These are phyloP conservation scores for Volvox carteri DNA, from an alignment of 163 green algal genomes.

Conservation along the genomic window DNA sequence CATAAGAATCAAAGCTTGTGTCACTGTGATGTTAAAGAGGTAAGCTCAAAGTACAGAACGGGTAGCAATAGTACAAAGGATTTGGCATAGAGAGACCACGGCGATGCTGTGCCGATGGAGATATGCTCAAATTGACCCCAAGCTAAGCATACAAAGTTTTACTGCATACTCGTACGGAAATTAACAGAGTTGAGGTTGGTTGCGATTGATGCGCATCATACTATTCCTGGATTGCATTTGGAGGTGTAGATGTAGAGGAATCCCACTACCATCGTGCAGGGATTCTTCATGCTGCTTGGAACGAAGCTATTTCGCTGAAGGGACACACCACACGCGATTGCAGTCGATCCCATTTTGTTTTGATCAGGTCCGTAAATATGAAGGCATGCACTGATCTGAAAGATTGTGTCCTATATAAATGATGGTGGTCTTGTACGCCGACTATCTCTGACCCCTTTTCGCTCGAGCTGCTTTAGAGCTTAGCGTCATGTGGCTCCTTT, in stretches of 20 bases:
- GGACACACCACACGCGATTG: background rate
- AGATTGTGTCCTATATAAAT: background rate
- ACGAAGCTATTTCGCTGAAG: constrained; percentile 1
- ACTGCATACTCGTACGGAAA: background rate
- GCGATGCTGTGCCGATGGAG: too few relatives aligned
- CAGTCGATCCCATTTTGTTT: background rate
- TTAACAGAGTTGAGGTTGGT: background rate
- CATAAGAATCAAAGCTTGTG: background rate
- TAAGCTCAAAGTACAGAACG: background rate
- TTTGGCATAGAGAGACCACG: too few relatives aligned
- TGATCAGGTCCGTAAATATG: constrained; percentile 1
- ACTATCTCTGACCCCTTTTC: background rate
- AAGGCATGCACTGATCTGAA: background rate
- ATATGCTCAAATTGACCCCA: too few relatives aligned
- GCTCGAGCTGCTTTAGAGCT: background rate
- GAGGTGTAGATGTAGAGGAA: background rate
- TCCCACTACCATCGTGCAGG: background rate
- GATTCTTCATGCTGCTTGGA: background rate
- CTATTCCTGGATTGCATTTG: background rate
- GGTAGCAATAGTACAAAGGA: background rate
- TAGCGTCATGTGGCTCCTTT: background rate
- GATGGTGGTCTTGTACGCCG: background rate
- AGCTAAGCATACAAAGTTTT: background rate
- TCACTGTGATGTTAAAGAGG: background rate
- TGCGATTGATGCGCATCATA: background rate